Conservation (phyloP, 108 stramenopile species). For the Seminavis robusta region DNA sequence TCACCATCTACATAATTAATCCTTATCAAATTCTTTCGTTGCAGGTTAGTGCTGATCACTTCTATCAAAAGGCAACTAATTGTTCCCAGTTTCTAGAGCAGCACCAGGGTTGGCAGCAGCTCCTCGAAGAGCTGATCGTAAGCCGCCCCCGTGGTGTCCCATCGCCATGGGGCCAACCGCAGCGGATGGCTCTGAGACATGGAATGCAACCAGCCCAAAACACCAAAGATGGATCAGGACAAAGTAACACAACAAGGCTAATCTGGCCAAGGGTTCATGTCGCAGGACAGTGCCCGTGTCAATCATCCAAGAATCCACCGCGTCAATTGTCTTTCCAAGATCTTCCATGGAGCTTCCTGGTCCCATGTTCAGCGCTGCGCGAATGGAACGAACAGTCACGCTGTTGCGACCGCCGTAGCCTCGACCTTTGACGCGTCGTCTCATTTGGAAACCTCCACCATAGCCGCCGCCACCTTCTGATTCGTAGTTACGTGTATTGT, state of each 20-base stretch:
- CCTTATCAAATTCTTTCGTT: too few relatives aligned
- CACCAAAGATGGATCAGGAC: conserved; percentile 75
- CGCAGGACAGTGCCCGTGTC: conserved; percentile 67
- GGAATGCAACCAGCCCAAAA: conserved; percentile 78
- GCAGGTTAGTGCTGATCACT: too few relatives aligned
- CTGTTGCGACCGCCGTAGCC: conserved; percentile 13
- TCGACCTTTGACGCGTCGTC: conserved; percentile 38
- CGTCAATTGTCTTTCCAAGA: conserved; percentile 62
- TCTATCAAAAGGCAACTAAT: too few relatives aligned
- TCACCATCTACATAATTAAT: too few relatives aligned
- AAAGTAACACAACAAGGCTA: conserved; percentile 68
- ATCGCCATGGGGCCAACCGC: too few relatives aligned
- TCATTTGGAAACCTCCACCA: neutral
- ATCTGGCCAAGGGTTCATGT: conserved; percentile 70
- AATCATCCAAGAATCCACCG: conserved; percentile 65
- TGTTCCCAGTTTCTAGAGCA: too few relatives aligned
- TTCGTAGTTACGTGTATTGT: conserved; percentile 14
- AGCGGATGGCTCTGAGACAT: too few relatives aligned
- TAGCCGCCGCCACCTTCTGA: conserved; percentile 21
- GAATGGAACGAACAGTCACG: conserved; percentile 54
- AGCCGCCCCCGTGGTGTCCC: too few relatives aligned
- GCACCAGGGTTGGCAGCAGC: too few relatives aligned
- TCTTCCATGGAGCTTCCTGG: conserved; percentile 57
- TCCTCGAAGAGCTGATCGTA: too few relatives aligned
- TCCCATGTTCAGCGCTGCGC: conserved; percentile 57